Evolutionary conservation across 2,329 filamentous ascomycete species (phyloP).

Genomic region (Colletotrichum shisoi): DNA sequence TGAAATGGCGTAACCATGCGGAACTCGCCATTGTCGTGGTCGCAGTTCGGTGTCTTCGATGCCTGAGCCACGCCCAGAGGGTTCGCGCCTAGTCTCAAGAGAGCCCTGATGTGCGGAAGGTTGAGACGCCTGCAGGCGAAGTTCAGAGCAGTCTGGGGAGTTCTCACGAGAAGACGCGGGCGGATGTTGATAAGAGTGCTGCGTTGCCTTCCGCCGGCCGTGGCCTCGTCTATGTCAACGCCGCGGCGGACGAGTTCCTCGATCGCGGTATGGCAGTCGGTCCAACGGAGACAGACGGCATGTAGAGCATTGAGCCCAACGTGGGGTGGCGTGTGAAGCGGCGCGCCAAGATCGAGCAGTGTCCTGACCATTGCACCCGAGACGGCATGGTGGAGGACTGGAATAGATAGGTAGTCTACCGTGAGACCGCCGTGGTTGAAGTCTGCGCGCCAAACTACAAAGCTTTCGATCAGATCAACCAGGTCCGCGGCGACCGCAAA

Average conservation of each 20-base stretch:
- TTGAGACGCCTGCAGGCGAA: slow-evolving; percentile 24
- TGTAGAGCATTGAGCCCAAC: slow-evolving; percentile 29
- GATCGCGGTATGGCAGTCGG: slow-evolving; percentile 13
- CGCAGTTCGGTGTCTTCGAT: background rate
- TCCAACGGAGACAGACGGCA: slow-evolving; percentile 18
- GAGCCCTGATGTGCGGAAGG: slow-evolving; percentile 1
- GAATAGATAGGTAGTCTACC: background rate
- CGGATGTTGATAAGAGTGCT: background rate
- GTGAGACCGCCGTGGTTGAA: slow-evolving; percentile 15
- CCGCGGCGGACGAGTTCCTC: slow-evolving; percentile 16
- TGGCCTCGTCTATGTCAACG: slow-evolving; percentile 9
- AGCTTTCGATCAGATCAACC: slow-evolving; percentile 4
- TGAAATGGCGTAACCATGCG: slow-evolving; percentile 21
- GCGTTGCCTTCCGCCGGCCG: slow-evolving; percentile 5
- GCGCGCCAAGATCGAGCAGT: slow-evolving; percentile 5
- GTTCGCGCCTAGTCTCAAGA: slow-evolving; percentile 9
- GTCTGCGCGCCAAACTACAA: slow-evolving; percentile 5
- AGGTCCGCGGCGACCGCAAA: slow-evolving; percentile 15
- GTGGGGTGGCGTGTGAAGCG: background rate
- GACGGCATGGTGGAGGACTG: slow-evolving; percentile 19
- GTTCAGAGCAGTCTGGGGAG: slow-evolving; percentile 24
- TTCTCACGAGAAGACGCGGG: background rate
- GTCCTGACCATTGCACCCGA: slow-evolving; percentile 20
- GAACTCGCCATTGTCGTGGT: background rate
- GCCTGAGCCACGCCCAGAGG: background rate